Base-by-base conservation (phyloP, 1,284 basidiomycete genomes). In the Microbotryum violaceum region DNA sequence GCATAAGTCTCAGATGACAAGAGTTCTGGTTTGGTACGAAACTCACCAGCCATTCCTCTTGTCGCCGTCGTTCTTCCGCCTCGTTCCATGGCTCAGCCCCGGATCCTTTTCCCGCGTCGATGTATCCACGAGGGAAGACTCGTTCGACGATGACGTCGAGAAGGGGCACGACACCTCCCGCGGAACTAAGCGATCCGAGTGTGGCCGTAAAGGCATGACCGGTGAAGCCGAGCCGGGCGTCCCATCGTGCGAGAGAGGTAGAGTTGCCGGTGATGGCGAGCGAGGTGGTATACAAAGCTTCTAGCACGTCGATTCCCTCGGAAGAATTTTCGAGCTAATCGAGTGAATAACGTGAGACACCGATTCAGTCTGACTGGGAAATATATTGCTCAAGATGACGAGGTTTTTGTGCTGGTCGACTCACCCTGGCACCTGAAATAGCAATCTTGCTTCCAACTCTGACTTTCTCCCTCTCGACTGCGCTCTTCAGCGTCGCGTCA, bases 211-310 rank as follows among this genome's bases (percentile, higher is more conserved):
- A 89, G 1, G 82, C 82, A 2, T 77, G 75, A 31, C 56, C 37
- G 0, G 76, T 80, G 69, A 90, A 89, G 4, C 94, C 94, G 1
- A 98, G 81, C 65, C 85, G 87, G 2, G 86, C 80, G 71, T 97
- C 83, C 94, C 94, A 98, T 0, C 82, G 82, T 2, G 87, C 88
- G 45, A 94, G 79, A 67, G 88, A 86, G 0, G 88, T 85, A 1
- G 88, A 88, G 75, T 98, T 98, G 1, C 89, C 91, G 4, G 80
- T 80, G 23, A 98, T 76, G 18, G 82, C 73, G 8, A 98, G 80
- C 10, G 49, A 60, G 2, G 64, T 66, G 1, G 33, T 42, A 27
- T 29, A 37, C 10, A 89, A 87, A 1, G 89, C 89, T 59, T 91
- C 85, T 7, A 98, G 78, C 1, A 91, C 84, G 62, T 97, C 91